Conservation (phyloP, 23 red algal species). For the Gracilariopsis chorda region DNA sequence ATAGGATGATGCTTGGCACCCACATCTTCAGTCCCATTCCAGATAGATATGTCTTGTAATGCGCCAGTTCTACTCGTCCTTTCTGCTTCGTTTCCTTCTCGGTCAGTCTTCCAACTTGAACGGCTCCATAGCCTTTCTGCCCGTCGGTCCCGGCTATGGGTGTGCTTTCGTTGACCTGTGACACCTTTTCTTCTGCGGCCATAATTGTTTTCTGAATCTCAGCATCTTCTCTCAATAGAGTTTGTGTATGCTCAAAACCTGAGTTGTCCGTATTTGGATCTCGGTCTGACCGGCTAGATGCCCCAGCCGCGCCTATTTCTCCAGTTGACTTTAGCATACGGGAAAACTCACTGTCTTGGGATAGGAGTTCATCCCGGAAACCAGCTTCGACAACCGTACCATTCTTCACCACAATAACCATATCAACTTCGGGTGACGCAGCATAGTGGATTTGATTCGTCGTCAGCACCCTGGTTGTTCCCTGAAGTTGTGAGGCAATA, state of each 20-base stretch:
- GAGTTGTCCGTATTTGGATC: background rate
- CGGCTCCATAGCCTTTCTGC: conserved; percentile 1
- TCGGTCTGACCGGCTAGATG: background rate
- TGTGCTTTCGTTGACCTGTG: background rate
- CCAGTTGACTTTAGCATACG: conserved; percentile 20
- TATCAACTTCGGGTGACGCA: conserved; percentile 56
- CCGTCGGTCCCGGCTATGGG: background rate
- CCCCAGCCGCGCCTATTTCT: background rate
- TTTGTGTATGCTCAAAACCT: background rate
- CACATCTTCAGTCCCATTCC: conserved; percentile 16
- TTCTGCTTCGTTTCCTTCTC: conserved; percentile 42
- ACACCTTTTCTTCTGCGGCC: background rate
- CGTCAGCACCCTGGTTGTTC: conserved; percentile 59
- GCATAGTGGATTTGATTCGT: conserved; percentile 80
- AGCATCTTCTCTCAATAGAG: background rate
- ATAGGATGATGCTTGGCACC: conserved; percentile 1
- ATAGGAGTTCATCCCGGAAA: conserved; percentile 33
- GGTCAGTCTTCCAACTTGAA: conserved; percentile 27
- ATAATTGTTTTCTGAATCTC: background rate
- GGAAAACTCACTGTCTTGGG: conserved; percentile 50
- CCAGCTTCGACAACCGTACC: conserved; percentile 62
- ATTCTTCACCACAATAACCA: conserved; percentile 53
- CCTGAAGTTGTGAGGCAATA: conserved; percentile 42
- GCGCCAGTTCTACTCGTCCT: conserved; percentile 23
- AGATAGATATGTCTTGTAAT: conserved; percentile 21